A percentile compares a stretch with the other conserved stretches of the same genome.
phyloP scores from a whole-genome alignment of 164 flowering plant species.

The Echeveria elegans region DNA sequence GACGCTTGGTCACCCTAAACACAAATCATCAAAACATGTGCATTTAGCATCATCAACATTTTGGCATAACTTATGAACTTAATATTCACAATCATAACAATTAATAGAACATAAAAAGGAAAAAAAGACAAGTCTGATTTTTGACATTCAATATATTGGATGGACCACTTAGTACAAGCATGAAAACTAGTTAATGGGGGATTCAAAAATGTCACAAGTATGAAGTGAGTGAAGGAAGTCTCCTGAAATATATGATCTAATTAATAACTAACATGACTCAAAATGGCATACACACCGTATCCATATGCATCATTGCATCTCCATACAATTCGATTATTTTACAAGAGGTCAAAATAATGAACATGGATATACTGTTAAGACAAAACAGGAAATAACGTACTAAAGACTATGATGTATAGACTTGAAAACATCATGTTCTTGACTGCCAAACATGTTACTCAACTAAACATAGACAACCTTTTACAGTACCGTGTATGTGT shows the following conservation, averaged over 20 bases:
- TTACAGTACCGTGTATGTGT: too few species aligned
- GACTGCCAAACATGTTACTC: too few species aligned
- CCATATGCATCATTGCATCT: neutral
- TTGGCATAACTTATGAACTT: too few species aligned
- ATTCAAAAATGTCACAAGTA: conserved; percentile 8
- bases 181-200: neutral
- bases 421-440: too few species aligned
- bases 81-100: too few species aligned
- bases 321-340: neutral
- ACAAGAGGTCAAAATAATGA: neutral
- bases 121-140: neutral
- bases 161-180: conserved; percentile 6
- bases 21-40: too few species aligned
- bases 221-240: neutral
- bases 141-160: neutral
- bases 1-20: conserved; percentile 96
- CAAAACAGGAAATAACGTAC: too few species aligned
- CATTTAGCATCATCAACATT: too few species aligned
- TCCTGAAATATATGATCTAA: neutral
- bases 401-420: too few species aligned
- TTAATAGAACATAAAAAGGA: neutral
- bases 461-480: too few species aligned
- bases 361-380: too few species aligned
- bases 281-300: neutral
- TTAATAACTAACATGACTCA: neutral